Base-by-base conservation (phyloP, 164 flowering plant genomes). In the Vitis riparia region DNA sequence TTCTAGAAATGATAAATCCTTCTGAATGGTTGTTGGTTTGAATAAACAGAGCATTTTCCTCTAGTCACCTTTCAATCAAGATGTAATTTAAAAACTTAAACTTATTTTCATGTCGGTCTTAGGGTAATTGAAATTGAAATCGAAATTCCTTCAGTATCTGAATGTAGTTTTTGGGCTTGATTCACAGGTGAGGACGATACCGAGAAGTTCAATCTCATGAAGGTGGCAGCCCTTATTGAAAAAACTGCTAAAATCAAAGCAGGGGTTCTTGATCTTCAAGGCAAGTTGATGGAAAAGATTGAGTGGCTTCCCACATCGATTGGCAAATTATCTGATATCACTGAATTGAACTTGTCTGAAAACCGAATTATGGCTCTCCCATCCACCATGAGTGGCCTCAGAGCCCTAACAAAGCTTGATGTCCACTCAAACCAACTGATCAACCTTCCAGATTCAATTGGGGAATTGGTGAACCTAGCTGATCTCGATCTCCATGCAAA, bases 281-380 rank as follows among this genome's bases (percentile, higher is more conserved):
- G 88, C 66, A 89, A 82, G 73, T 80, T 91, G 73, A 78, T 80
- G 87, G 91, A 89, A 67, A 76, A 86, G 70, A 73, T 89, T 65
- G 97, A 91, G 76, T 88, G 89, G 91, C 88, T 89, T 37, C 97
- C 97, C 3, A 47, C 72, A 5, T 86, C 97, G 16, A 63, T 91
- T 47, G 92, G 91, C 52, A 91, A 91, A 67, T 75, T 91, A 67
- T 74, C 82, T 2, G 68, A 77, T 55, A 55, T 89, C 37, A 76
- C 75, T 58, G 84, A 81, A 63, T 59, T 91, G 51, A 80, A 88
- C 76, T 57, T 89, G 55, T 84, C 92, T 1, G 88, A 89, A 49
- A 91, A 91, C 58, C 77, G 78, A 51, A 69, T 91, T 58, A 84
- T 80, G 88, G 86, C 86, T 58, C 88, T 89, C 76, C 93, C 93